Conservation (phyloP, 1,284 basidiomycete genomes). For the Ganoderma lucidum region DNA sequence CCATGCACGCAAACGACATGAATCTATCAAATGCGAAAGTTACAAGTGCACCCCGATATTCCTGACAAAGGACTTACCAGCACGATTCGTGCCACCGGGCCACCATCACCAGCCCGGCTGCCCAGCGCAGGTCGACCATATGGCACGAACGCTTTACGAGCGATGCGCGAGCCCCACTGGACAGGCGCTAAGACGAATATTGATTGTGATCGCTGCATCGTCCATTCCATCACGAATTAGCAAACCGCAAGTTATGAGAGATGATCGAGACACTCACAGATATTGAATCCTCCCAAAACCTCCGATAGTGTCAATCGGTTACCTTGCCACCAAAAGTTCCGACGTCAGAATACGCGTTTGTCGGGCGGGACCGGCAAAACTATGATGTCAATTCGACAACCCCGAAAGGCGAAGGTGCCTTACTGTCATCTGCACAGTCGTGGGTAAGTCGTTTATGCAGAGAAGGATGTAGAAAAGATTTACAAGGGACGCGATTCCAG, state of each 20-base stretch:
- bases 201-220: not conserved
- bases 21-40: not conserved
- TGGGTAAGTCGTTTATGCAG: not conserved
- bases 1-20: not conserved
- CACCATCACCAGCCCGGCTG: not conserved
- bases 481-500: not conserved
- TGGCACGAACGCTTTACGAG: not conserved
- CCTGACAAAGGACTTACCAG: not conserved
- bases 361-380: slow-evolving; percentile 9
- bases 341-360: slow-evolving; percentile 8
- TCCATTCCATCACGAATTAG: slow-evolving; percentile 1
- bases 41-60: not conserved
- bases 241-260: not conserved
- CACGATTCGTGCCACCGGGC: not conserved
- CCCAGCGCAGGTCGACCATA: not conserved
- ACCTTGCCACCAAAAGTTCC: not conserved
- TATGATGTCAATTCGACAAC: not conserved
- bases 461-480: not conserved
- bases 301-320: not conserved
- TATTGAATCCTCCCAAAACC: not conserved
- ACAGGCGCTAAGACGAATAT: not conserved
- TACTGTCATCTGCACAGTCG: not conserved
- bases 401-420: not conserved
- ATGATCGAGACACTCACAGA: not conserved
- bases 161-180: not conserved